Evolutionary conservation across 148 eudicot genomes (phyloP).

Genomic region (Pouteria glomerata): DNA sequence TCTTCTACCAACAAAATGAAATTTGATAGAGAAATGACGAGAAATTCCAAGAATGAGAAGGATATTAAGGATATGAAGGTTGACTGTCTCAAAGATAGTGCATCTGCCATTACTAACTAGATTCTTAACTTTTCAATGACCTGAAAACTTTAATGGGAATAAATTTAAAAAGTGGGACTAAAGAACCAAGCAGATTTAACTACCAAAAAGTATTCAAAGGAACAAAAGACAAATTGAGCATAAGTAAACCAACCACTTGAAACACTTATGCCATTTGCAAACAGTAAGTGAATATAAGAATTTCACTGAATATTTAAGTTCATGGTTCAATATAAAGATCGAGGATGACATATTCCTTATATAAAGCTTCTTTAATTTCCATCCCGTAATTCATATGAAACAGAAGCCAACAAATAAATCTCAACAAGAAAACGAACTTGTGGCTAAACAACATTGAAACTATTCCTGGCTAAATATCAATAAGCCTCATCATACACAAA

Average conservation of each 20-base stretch:
- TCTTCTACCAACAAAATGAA: neutral
- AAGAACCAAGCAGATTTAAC: neutral
- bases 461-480: neutral
- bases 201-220: neutral
- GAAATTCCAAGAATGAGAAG: neutral
- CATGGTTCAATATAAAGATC: too few species aligned
- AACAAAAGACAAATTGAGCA: neutral
- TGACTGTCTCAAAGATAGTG: neutral
- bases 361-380: neutral
- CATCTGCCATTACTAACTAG: too few species aligned
- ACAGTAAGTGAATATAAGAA: neutral
- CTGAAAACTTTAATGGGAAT: neutral
- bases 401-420: neutral
- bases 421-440: neutral
- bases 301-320: neutral
- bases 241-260: neutral
- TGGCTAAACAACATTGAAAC: neutral
- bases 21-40: neutral
- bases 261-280: neutral
- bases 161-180: neutral
- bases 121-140: too few species aligned
- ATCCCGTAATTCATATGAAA: neutral
- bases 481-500: neutral
- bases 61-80: neutral
- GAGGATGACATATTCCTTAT: neutral